Evolutionary conservation across 176 grass and related monocot genomes (phyloP).

Genomic region (Aegilops longissima): DNA sequence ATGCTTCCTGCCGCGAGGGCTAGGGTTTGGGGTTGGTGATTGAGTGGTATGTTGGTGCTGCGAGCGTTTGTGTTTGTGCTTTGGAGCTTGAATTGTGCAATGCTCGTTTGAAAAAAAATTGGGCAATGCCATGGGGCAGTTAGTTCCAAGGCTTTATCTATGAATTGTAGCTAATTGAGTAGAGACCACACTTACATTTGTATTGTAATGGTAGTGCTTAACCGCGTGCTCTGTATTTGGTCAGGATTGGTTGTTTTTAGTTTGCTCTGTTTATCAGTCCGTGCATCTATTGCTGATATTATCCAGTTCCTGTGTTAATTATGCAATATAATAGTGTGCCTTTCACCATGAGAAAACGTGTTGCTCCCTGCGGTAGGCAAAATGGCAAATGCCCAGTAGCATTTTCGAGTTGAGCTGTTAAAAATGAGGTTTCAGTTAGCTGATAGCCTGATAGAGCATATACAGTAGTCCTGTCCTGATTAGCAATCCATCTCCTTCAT

Average conservation of each 20-base stretch:
- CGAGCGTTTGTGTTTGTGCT: conserved; percentile 8
- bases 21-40: conserved; percentile 46
- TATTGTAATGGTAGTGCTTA: conserved; percentile 17
- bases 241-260: background rate
- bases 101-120: background rate
- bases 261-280: background rate
- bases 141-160: conserved; percentile 14
- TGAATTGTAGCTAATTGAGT: background rate
- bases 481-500: background rate
- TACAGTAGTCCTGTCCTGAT: background rate
- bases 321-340: background rate
- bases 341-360: background rate
- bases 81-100: conserved; percentile 31
- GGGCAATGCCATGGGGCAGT: background rate
- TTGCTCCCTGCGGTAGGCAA: background rate
- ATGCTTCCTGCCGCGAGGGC: background rate
- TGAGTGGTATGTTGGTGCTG: background rate
- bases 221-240: background rate
- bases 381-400: background rate
- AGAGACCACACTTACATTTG: background rate
- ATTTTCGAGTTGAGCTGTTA: background rate
- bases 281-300: background rate
- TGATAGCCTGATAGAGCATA: background rate
- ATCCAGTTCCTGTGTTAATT: background rate
- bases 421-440: background rate